Percentiles rank a stretch among this genome's conserved stretches.
Evolutionary conservation across 306 rosid genomes (phyloP).

Genomic region (Medicago arabica): DNA sequence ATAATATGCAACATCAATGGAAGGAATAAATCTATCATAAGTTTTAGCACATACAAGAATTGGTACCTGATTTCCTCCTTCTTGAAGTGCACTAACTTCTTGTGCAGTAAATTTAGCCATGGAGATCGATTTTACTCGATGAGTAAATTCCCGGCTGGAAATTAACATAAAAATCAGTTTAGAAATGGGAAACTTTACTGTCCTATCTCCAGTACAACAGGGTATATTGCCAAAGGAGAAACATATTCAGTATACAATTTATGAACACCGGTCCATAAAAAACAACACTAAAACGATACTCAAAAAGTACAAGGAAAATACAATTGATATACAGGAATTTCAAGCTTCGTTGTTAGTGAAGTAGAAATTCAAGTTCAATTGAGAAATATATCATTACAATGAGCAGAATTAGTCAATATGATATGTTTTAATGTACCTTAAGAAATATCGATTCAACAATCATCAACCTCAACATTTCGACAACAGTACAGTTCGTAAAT

Average conservation of each 20-base stretch:
- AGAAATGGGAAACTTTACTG: constrained; percentile 31
- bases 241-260: constrained; percentile 14
- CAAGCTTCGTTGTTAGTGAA: constrained; percentile 31
- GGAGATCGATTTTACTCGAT: constrained; percentile 88
- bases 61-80: constrained; percentile 89
- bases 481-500: neutral
- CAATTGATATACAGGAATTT: constrained; percentile 18
- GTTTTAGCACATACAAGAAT: constrained; percentile 30
- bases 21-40: constrained; percentile 21
- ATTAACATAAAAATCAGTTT: constrained; percentile 39
- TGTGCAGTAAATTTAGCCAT: constrained; percentile 90
- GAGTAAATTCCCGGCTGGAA: constrained; percentile 95
- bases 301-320: constrained; percentile 19
- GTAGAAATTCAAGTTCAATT: constrained; percentile 29
- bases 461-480: constrained; percentile 26
- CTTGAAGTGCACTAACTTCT: constrained; percentile 93
- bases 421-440: constrained; percentile 27
- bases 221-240: constrained; percentile 30
- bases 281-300: neutral
- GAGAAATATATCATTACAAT: constrained; percentile 30
- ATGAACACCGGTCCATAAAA: constrained; percentile 32
- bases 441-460: constrained; percentile 22
- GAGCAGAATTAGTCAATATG: constrained; percentile 12
- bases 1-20: constrained; percentile 31
- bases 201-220: constrained; percentile 25